Conservation (phyloP, 306 rosid genomes). For the Gastrolobium bilobum region DNA sequence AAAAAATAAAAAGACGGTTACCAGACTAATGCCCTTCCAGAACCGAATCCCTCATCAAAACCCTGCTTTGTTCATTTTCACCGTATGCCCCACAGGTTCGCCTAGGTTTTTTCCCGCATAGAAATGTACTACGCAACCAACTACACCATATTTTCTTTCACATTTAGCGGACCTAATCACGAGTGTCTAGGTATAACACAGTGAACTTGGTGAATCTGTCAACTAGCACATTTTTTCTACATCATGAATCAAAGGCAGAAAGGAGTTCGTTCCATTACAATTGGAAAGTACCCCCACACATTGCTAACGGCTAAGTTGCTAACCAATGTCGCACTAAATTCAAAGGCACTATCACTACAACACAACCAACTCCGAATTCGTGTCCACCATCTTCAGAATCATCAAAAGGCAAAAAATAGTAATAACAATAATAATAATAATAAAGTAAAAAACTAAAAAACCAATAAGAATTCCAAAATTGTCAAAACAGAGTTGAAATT, state of each 20-base stretch:
- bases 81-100: constrained; percentile 2
- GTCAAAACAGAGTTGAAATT: not conserved
- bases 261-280: constrained; percentile 8
- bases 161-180: constrained; percentile 19
- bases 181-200: not conserved
- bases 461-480: constrained; percentile 9
- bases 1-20: not conserved
- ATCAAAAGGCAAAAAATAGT: constrained; percentile 25
- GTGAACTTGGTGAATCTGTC: constrained; percentile 3
- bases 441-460: not conserved
- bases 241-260: constrained; percentile 24
- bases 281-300: not conserved
- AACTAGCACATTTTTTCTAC: constrained; percentile 16
- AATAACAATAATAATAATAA: not conserved
- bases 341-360: constrained; percentile 24
- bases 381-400: constrained; percentile 27
- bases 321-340: constrained; percentile 27
- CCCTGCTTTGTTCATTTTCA: constrained; percentile 19
- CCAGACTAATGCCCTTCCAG: not conserved
- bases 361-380: constrained; percentile 26
- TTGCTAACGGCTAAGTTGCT: constrained; percentile 19
- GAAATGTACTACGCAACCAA: constrained; percentile 1
- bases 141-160: constrained; percentile 1
- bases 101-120: not conserved
- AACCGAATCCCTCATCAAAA: constrained; percentile 10